A percentile compares a stretch with the other conserved stretches of the same genome.
These are phyloP conservation scores for Prunus mume DNA, from an alignment of 306 rosid genomes.

Conservation along the genomic window DNA sequence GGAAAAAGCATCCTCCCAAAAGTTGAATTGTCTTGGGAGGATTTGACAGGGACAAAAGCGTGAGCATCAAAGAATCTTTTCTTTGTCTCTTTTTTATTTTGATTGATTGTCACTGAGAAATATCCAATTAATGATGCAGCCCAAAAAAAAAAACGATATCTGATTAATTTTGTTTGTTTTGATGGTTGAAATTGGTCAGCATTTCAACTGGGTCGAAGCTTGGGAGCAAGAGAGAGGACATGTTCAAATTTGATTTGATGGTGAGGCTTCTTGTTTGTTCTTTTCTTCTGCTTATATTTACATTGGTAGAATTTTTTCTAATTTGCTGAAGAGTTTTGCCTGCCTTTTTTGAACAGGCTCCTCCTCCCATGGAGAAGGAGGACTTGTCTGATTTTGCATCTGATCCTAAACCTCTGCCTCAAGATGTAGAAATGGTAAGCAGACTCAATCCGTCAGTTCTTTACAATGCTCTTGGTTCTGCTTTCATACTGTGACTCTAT, in stretches of 20 bases:
- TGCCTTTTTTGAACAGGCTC: slow-evolving; percentile 46
- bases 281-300: slow-evolving; percentile 20
- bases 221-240: slow-evolving; percentile 37
- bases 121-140: not conserved
- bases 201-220: slow-evolving; percentile 21
- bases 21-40: not conserved
- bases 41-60: slow-evolving; percentile 35
- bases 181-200: slow-evolving; percentile 36
- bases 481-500: not conserved
- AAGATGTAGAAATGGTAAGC: slow-evolving; percentile 36
- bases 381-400: slow-evolving; percentile 19
- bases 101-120: not conserved
- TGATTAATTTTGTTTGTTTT: not conserved
- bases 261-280: slow-evolving; percentile 38
- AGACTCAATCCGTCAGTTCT: not conserved
- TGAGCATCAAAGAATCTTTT: slow-evolving; percentile 38
- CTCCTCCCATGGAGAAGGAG: slow-evolving; percentile 55
- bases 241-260: slow-evolving; percentile 65
- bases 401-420: slow-evolving; percentile 26
- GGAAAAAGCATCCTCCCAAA: not conserved
- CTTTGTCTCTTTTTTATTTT: not conserved
- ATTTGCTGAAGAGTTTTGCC: slow-evolving; percentile 22
- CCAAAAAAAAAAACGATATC: not conserved
- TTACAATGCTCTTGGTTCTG: not conserved
- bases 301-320: slow-evolving; percentile 18